Evolutionary conservation across 345 rosid genomes (phyloP).

Genomic region (Viola odorata): DNA sequence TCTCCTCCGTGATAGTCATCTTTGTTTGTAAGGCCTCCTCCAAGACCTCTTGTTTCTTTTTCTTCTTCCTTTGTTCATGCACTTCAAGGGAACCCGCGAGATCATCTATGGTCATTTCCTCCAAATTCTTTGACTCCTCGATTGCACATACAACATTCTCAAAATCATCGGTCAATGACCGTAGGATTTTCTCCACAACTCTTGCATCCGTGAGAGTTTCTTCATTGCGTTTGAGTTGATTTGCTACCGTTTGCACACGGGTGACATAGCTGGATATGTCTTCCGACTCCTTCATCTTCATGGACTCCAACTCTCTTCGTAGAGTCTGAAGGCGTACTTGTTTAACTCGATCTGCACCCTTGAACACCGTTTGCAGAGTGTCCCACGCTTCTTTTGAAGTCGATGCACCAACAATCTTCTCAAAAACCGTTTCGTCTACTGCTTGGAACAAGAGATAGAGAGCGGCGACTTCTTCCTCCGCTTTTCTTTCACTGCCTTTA

Average conservation of each 20-base stretch:
- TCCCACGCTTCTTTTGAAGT: conserved; percentile 1
- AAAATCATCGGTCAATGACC: conserved; percentile 8
- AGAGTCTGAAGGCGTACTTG: conserved; percentile 7
- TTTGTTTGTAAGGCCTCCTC: too few relatives aligned
- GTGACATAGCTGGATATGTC: conserved; percentile 5
- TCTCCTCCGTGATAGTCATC: too few relatives aligned
- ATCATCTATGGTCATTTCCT: background rate
- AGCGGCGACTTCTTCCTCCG: background rate
- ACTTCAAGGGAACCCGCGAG: conserved; percentile 9
- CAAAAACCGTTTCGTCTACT: conserved; percentile 1
- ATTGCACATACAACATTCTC: conserved; percentile 14
- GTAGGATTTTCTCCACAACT: background rate
- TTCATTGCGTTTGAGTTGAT: conserved; percentile 9
- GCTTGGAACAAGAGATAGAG: background rate
- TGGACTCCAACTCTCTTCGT: conserved; percentile 1
- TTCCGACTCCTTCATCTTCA: conserved; percentile 9
- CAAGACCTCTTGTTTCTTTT: too few relatives aligned
- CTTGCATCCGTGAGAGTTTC: background rate
- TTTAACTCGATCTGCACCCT: conserved; percentile 3
- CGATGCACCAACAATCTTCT: conserved; percentile 1
- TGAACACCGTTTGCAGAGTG: background rate
- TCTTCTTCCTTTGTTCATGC: conserved; percentile 9
- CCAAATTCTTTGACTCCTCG: conserved; percentile 9
- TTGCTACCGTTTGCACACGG: background rate
- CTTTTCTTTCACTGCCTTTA: background rate